Evolutionary conservation across 1,284 basidiomycete species (phyloP).

Genomic region (Phlebopus sp.): DNA sequence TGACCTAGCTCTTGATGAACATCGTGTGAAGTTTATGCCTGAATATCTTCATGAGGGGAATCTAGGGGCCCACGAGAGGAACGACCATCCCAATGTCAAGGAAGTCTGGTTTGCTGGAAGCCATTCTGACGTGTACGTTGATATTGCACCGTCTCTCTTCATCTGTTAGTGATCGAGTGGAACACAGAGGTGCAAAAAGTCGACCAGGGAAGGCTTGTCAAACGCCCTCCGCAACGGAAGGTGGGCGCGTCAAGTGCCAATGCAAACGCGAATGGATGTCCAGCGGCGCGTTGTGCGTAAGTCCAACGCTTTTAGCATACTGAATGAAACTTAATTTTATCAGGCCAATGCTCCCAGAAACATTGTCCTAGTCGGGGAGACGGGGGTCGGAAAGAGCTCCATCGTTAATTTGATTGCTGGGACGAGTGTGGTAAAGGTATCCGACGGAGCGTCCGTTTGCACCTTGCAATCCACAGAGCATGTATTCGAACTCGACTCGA

Average conservation of each 20-base stretch:
- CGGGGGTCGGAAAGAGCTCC: constrained; percentile 6
- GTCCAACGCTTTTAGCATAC: too few relatives aligned
- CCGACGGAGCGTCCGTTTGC: background rate
- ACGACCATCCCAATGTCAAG: constrained; percentile 18
- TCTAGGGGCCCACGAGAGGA: background rate
- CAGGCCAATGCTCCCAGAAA: too few relatives aligned
- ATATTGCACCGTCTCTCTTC: too few relatives aligned
- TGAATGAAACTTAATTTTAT: too few relatives aligned
- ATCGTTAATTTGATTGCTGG: constrained; percentile 7
- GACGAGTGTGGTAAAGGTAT: background rate
- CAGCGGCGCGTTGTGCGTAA: too few relatives aligned
- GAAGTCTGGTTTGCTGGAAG: too few relatives aligned
- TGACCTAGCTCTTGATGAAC: constrained; percentile 41
- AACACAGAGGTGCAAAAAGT: constrained; percentile 21
- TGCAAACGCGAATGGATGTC: too few relatives aligned
- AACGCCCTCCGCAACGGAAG: too few relatives aligned
- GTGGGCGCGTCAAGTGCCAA: too few relatives aligned
- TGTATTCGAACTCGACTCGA: background rate
- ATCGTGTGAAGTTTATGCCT: constrained; percentile 40
- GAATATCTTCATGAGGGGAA: constrained; percentile 35
- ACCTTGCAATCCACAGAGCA: constrained; percentile 3
- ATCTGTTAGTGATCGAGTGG: constrained; percentile 1
- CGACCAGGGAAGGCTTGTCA: too few relatives aligned
- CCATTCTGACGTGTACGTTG: constrained; percentile 34
- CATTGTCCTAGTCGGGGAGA: background rate